phyloP scores from a whole-genome alignment of 768 basidiomycete genomes.

The Tricholoma terreum region DNA sequence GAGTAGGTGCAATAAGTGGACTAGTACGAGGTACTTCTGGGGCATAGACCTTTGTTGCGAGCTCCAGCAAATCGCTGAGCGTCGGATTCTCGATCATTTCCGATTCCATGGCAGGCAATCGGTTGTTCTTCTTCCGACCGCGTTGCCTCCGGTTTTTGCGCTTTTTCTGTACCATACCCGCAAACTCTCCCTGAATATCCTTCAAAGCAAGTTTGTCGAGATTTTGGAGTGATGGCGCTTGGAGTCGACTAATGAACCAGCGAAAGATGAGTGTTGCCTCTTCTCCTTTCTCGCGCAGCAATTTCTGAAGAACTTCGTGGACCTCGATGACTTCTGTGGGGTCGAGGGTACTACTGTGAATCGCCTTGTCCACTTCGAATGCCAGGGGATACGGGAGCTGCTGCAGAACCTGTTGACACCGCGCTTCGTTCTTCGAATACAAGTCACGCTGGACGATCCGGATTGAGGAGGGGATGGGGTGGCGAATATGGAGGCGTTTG shows the following conservation, averaged over 20 bases:
- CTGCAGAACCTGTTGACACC: neutral
- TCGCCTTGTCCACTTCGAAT: conserved; percentile 5
- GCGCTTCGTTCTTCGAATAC: neutral
- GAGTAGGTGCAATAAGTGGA: neutral
- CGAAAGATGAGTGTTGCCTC: neutral
- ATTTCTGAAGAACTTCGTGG: neutral
- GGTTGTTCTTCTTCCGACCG: neutral
- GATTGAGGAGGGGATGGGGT: neutral
- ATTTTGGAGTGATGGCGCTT: conserved; percentile 2
- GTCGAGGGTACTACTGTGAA: neutral
- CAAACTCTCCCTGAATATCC: conserved; percentile 2
- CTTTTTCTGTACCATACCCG: neutral
- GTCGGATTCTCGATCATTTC: neutral
- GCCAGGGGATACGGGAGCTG: conserved; percentile 3
- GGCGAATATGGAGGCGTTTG: neutral
- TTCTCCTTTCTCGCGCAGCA: conserved; percentile 1
- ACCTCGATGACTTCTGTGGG: conserved; percentile 1
- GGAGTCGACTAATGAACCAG: conserved; percentile 1
- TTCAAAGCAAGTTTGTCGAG: conserved; percentile 4
- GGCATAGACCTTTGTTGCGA: conserved; percentile 3
- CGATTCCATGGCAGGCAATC: neutral
- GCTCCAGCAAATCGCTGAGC: conserved; percentile 3
- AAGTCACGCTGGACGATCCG: neutral
- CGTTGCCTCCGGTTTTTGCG: conserved; percentile 5
- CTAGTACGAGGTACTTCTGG: conserved; percentile 3